Evolutionary conservation across 805 yeast genomes (phyloP).

Genomic region (Zygotorulaspora sp.): DNA sequence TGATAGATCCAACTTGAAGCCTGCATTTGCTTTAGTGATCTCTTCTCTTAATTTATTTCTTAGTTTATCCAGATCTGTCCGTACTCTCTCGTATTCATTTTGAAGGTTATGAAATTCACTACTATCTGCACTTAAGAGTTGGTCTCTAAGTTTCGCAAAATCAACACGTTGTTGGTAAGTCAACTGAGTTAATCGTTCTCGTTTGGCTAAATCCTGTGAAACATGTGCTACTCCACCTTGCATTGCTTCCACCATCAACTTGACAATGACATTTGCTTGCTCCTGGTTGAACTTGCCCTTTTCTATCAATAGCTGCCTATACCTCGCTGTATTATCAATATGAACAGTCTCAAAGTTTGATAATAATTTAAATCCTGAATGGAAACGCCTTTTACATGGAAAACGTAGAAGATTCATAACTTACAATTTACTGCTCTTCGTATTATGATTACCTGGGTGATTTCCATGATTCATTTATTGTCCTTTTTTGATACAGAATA

Average conservation of each 20-base stretch:
- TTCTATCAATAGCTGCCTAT: conserved; percentile 56
- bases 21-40: conserved; percentile 82
- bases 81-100: conserved; percentile 81
- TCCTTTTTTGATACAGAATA: no score
- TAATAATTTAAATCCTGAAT: conserved; percentile 3
- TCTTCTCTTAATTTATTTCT: conserved; percentile 85
- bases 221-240: conserved; percentile 75
- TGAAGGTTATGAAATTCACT: conserved; percentile 77
- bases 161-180: conserved; percentile 96
- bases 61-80: conserved; percentile 80
- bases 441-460: no score
- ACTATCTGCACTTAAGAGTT: conserved; percentile 80
- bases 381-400: conserved; percentile 15
- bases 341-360: conserved; percentile 35
- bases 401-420: no score
- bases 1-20: conserved; percentile 84
- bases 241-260: conserved; percentile 66
- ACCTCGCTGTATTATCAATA: conserved; percentile 67
- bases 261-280: conserved; percentile 78
- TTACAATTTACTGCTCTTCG: no score
- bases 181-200: conserved; percentile 75
- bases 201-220: conserved; percentile 73
- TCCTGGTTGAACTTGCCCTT: conserved; percentile 65
- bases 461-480: no score
- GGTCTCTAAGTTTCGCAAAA: conserved; percentile 90